A percentile compares a stretch with the other conserved stretches of the same genome.
These are phyloP conservation scores for Corynespora cassiicola DNA, from an alignment of 2,329 filamentous ascomycete genomes.

Conservation along the genomic window DNA sequence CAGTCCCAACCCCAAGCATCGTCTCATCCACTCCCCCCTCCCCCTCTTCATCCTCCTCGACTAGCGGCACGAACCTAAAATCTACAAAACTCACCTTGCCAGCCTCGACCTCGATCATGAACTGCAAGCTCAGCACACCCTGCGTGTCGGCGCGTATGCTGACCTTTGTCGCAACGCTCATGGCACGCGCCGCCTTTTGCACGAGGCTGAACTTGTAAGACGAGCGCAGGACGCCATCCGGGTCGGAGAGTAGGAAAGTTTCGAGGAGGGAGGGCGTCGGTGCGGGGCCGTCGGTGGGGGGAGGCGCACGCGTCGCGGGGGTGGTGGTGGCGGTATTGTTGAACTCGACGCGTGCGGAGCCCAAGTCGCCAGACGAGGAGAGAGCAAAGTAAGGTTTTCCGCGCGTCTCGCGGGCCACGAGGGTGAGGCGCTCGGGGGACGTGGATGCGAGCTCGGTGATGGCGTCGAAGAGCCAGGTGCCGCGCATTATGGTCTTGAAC, in stretches of 20 bases:
- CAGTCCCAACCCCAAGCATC: conserved; percentile 18
- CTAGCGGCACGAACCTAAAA: conserved; percentile 80
- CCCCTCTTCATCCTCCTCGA: conserved; percentile 64
- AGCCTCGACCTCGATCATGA: conserved; percentile 88
- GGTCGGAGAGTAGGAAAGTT: conserved; percentile 68
- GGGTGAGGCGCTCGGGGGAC: conserved; percentile 73
- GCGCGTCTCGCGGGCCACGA: conserved; percentile 49
- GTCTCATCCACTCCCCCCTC: conserved; percentile 33
- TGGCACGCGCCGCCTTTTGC: conserved; percentile 86
- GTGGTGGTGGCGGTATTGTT: conserved; percentile 47
- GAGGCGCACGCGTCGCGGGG: conserved; percentile 14
- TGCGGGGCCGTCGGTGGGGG: conserved; percentile 9
- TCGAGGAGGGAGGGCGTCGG: conserved; percentile 71
- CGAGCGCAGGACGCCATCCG: conserved; percentile 49
- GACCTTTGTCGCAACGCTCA: conserved; percentile 91
- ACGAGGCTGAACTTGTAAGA: conserved; percentile 88
- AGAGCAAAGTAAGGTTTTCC: conserved; percentile 74
- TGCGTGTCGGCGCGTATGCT: conserved; percentile 87
- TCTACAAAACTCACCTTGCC: conserved; percentile 75
- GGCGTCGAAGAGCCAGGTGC: conserved; percentile 73
- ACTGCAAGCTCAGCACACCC: conserved; percentile 91
- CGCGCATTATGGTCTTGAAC: conserved; percentile 95
- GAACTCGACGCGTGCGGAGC: conserved; percentile 67
- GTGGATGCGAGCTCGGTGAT: conserved; percentile 72
- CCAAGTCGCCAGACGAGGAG: conserved; percentile 67